Percentiles rank a stretch among this genome's conserved stretches.
phyloP scores from a whole-genome alignment of 495 filamentous ascomycete genomes.

The Bombardia bombarda region DNA sequence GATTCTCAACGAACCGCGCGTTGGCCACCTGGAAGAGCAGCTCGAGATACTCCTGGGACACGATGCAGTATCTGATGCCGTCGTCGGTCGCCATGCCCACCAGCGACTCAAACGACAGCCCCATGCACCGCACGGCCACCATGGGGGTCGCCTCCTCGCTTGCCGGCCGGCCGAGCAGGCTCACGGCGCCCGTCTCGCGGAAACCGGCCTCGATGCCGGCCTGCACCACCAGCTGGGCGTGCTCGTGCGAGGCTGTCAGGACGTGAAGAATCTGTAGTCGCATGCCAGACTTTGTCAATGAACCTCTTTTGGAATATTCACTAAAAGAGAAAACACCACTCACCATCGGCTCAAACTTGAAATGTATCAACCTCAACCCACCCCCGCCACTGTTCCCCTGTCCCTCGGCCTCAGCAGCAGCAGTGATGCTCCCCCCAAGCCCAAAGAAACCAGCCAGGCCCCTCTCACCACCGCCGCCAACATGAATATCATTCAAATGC shows the following conservation, averaged over 20 bases:
- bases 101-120: constrained; percentile 69
- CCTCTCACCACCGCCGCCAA: not conserved
- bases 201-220: constrained; percentile 77
- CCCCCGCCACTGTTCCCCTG: constrained; percentile 5
- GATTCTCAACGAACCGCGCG: constrained; percentile 68
- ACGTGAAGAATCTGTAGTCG: constrained; percentile 73
- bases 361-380: constrained; percentile 58
- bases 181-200: constrained; percentile 74
- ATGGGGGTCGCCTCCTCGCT: constrained; percentile 47
- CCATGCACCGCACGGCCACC: constrained; percentile 74
- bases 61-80: constrained; percentile 30
- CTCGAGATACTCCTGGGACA: constrained; percentile 51
- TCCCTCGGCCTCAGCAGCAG: constrained; percentile 6
- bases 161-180: constrained; percentile 8
- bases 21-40: constrained; percentile 63
- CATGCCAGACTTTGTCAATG: constrained; percentile 6
- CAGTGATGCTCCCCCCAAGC: constrained; percentile 6
- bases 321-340: constrained; percentile 13
- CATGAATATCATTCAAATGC: not conserved
- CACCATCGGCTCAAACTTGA: constrained; percentile 96
- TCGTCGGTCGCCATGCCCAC: constrained; percentile 49
- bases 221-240: constrained; percentile 63
- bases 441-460: not conserved
- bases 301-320: not conserved
- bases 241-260: constrained; percentile 59